Evolutionary conservation across 208 protist genomes (phyloP).

Genomic region (Crithidia bombi): DNA sequence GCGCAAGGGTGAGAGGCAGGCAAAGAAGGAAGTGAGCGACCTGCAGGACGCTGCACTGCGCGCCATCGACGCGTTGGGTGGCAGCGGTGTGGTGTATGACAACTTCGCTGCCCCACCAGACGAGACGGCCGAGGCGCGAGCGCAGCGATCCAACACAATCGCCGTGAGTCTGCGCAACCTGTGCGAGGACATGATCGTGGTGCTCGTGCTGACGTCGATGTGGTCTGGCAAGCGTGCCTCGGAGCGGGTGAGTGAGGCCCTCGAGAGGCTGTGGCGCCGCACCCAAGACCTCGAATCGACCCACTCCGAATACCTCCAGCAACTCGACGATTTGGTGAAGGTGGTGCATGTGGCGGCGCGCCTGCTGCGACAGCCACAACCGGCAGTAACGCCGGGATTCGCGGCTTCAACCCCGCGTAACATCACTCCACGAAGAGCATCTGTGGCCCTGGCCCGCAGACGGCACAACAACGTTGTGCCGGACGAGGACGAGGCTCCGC

Average conservation of each 20-base stretch:
- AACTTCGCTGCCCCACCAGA: conserved; percentile 20
- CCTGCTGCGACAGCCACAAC: conserved; percentile 15
- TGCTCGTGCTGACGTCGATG: conserved; percentile 45
- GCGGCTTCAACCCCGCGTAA: neutral
- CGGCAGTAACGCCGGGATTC: neutral
- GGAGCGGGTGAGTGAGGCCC: conserved; percentile 45
- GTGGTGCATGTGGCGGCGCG: conserved; percentile 22
- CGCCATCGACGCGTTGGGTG: conserved; percentile 48
- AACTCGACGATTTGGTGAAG: conserved; percentile 19
- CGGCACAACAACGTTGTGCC: neutral
- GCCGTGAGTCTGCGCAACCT: conserved; percentile 32
- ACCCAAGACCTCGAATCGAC: conserved; percentile 23
- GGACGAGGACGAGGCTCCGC: neutral
- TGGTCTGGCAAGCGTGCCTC: conserved; percentile 42
- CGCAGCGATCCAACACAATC: conserved; percentile 21
- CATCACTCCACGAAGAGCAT: neutral
- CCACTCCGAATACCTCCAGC: conserved; percentile 12
- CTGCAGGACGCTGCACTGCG: conserved; percentile 48
- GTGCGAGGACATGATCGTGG: conserved; percentile 54
- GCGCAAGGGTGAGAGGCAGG: neutral
- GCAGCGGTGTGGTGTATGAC: conserved; percentile 18
- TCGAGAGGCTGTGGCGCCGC: conserved; percentile 46
- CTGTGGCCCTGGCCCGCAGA: conserved; percentile 7
- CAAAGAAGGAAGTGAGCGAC: conserved; percentile 32
- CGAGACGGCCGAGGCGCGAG: conserved; percentile 25